These are phyloP conservation scores for Sporothrix brasiliensis DNA, from an alignment of 2,329 filamentous ascomycete genomes.

Conservation along the genomic window DNA sequence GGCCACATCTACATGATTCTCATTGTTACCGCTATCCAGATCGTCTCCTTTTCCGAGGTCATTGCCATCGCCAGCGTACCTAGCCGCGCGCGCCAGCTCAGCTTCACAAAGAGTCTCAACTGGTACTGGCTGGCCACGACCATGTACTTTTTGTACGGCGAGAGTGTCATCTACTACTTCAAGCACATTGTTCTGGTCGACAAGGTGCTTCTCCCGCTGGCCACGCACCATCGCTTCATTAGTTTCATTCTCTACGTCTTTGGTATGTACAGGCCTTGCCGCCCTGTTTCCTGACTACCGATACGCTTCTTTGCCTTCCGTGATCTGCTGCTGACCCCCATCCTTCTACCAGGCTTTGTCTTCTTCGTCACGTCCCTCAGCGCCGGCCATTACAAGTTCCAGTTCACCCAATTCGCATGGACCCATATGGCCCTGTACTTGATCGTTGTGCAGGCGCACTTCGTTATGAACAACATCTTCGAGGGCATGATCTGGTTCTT, in stretches of 20 bases:
- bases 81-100: conserved; percentile 83
- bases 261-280: conserved; percentile 55
- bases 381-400: conserved; percentile 95
- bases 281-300: neutral
- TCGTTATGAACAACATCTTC: conserved; percentile 99
- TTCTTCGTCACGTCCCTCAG: conserved; percentile 96
- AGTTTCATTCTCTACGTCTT: conserved; percentile 98
- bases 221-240: conserved; percentile 97
- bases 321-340: neutral
- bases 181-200: conserved; percentile 98
- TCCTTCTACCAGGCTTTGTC: conserved; percentile 73
- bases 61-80: conserved; percentile 97
- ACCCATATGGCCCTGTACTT: conserved; percentile 98
- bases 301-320: neutral
- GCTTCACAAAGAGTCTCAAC: conserved; percentile 93
- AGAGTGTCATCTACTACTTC: conserved; percentile 99
- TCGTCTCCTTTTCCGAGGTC: conserved; percentile 98
- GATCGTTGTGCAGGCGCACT: conserved; percentile 96
- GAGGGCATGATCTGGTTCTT: conserved; percentile 99
- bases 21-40: conserved; percentile 89
- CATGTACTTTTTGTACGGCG: conserved; percentile 99
- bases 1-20: conserved; percentile 97
- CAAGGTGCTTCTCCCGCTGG: conserved; percentile 86
- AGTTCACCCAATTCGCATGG: conserved; percentile 99
- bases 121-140: conserved; percentile 99